A percentile compares a stretch with the other conserved stretches of the same genome.
phyloP scores from a whole-genome alignment of 2,329 filamentous ascomycete genomes.

The Cylindrodendrum hubeiense region DNA sequence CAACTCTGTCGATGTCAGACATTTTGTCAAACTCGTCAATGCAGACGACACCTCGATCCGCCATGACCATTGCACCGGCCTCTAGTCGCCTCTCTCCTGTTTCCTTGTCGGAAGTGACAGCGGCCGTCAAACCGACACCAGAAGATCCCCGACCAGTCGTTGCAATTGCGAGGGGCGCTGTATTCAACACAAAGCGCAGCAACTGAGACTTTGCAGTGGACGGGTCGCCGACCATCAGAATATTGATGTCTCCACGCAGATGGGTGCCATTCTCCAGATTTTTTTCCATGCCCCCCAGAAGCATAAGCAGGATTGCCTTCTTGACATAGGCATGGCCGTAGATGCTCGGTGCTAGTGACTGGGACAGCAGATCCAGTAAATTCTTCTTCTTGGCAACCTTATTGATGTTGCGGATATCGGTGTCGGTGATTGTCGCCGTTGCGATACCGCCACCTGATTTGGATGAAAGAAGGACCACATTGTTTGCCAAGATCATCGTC shows the following conservation, averaged over 20 bases:
- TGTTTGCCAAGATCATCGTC: conserved; percentile 93
- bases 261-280: conserved; percentile 98
- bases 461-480: conserved; percentile 92
- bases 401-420: conserved; percentile 98
- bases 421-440: conserved; percentile 92
- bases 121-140: conserved; percentile 96
- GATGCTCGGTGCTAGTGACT: conserved; percentile 95
- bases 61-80: conserved; percentile 98
- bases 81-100: conserved; percentile 95
- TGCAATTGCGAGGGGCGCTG: conserved; percentile 93
- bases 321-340: conserved; percentile 98
- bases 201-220: conserved; percentile 99
- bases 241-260: conserved; percentile 98
- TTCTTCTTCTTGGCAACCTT: conserved; percentile 96
- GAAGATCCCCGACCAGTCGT: conserved; percentile 97
- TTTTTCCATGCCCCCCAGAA: conserved; percentile 97
- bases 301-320: conserved; percentile 95
- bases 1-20: conserved; percentile 97
- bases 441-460: conserved; percentile 96
- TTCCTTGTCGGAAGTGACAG: conserved; percentile 96
- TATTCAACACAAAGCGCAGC: conserved; percentile 96
- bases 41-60: conserved; percentile 95
- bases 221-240: conserved; percentile 98
- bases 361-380: conserved; percentile 91
- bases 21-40: conserved; percentile 99